phyloP scores from a whole-genome alignment of 208 protist genomes.

The Leishmania gerbilli region DNA sequence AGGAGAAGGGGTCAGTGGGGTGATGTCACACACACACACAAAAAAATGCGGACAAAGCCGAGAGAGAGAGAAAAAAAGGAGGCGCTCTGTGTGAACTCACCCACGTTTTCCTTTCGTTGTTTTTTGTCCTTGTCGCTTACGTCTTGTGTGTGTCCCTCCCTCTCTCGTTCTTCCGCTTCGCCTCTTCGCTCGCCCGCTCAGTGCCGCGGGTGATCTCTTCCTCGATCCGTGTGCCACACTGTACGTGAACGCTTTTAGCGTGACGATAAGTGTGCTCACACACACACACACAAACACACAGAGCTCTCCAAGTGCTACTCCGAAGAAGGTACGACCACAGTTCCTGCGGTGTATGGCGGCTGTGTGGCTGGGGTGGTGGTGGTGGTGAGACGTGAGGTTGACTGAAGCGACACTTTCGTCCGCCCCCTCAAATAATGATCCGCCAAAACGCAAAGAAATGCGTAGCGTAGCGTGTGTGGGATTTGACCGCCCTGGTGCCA shows the following conservation, averaged over 20 bases:
- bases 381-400: not conserved
- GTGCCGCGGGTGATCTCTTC: not conserved
- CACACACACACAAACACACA: not conserved
- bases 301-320: not conserved
- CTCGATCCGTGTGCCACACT: not conserved
- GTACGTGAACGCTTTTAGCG: not conserved
- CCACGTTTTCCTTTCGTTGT: not conserved
- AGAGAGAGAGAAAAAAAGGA: not conserved
- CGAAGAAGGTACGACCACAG: not conserved
- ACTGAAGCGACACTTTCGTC: not conserved
- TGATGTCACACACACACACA: too few species aligned
- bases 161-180: not conserved
- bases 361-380: not conserved
- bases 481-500: not conserved
- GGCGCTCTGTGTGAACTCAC: not conserved
- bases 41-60: too few species aligned
- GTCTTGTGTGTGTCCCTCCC: not conserved
- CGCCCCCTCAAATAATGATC: not conserved
- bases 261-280: not conserved
- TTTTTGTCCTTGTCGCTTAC: not conserved
- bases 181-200: not conserved
- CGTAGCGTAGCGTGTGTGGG: not conserved
- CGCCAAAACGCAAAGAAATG: not conserved
- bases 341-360: not conserved
- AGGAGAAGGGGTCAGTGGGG: not conserved